Conservation (phyloP, 352 stramenopile species). For the Globisporangium camurandrum region DNA sequence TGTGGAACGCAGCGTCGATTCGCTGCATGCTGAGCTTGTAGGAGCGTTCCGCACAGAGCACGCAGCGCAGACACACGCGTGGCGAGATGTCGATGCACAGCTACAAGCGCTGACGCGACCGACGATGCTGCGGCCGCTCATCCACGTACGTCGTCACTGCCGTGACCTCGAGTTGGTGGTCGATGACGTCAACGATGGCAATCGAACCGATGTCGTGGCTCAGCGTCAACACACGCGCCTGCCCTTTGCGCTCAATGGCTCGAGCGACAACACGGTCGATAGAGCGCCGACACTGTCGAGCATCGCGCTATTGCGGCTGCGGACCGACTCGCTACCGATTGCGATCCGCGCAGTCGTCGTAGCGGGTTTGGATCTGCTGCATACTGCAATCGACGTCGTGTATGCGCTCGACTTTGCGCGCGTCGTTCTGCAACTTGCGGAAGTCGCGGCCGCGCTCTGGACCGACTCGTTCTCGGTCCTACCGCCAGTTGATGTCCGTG, state of each 20-base stretch:
- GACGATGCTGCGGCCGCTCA: too few relatives aligned
- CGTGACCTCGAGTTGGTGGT: not conserved
- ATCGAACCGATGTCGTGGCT: not conserved
- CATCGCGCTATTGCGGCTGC: too few relatives aligned
- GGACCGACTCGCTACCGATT: not conserved
- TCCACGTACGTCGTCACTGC: too few relatives aligned
- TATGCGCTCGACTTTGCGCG: slow-evolving; percentile 17
- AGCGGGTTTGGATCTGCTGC: not conserved
- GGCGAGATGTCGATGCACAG: not conserved
- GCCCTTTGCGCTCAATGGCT: too few relatives aligned
- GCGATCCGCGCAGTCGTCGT: not conserved
- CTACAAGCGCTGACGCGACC: not conserved
- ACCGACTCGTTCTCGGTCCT: slow-evolving; percentile 59
- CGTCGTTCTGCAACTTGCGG: slow-evolving; percentile 18
- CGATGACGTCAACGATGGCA: not conserved
- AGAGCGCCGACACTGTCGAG: not conserved
- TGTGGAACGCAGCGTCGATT: too few relatives aligned
- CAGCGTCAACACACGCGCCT: not conserved
- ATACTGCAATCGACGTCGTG: not conserved
- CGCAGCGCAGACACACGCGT: not conserved
- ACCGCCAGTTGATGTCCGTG: slow-evolving; percentile 46
- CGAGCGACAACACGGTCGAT: not conserved
- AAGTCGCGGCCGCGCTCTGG: slow-evolving; percentile 34
- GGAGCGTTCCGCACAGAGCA: too few relatives aligned
- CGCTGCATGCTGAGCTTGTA: too few relatives aligned